Evolutionary conservation across 2,329 filamentous ascomycete genomes (phyloP).

Genomic region (Aureobasidium uvarum): DNA sequence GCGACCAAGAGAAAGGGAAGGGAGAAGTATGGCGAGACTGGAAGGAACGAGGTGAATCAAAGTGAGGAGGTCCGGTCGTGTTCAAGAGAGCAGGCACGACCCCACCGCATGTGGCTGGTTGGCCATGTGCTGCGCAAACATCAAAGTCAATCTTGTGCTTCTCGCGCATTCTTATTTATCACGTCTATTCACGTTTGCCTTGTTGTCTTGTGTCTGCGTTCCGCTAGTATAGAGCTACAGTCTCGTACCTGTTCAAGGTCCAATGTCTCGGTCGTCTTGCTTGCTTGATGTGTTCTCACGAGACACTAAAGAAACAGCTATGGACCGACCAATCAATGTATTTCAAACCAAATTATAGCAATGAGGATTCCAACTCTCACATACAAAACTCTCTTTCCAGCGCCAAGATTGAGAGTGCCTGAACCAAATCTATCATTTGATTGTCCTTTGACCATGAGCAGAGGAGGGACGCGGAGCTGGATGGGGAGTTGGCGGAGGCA

Average conservation of each 20-base stretch:
- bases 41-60: neutral
- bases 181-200: neutral
- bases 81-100: neutral
- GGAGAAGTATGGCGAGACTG: neutral
- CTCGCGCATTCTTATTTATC: neutral
- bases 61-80: neutral
- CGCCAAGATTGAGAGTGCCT: neutral
- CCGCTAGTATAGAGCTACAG: neutral
- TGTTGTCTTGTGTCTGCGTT: neutral
- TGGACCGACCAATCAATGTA: neutral
- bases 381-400: neutral
- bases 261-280: neutral
- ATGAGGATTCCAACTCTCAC: neutral
- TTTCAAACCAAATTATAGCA: no score
- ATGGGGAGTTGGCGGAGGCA: neutral
- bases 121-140: conserved; percentile 1
- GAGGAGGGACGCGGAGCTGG: neutral
- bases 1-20: neutral
- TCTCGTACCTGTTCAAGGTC: neutral
- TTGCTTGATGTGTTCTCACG: neutral
- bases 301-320: neutral
- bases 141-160: neutral
- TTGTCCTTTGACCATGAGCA: neutral
- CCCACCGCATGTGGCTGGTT: conserved; percentile 6
- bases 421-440: neutral